Conservation (phyloP, 352 stramenopile species). For the Peronosclerospora sorghi region DNA sequence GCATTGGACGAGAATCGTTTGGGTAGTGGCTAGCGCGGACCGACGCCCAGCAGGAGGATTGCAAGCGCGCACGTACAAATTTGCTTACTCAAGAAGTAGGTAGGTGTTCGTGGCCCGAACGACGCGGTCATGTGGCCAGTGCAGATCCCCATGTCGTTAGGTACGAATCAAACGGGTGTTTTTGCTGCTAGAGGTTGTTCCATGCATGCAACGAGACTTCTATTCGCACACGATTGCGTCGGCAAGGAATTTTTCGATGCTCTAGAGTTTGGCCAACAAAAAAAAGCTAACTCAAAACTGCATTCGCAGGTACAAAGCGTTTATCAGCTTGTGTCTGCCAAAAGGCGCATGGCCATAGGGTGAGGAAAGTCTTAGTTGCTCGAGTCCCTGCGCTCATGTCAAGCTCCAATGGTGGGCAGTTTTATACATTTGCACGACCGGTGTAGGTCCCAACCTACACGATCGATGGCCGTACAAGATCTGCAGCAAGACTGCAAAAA, state of each 20-base stretch:
- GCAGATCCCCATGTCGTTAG: too few species aligned
- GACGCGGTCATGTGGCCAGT: too few species aligned
- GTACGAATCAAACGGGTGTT: too few species aligned
- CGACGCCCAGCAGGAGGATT: slow-evolving; percentile 89
- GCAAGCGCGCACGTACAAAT: slow-evolving; percentile 81
- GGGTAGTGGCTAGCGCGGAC: slow-evolving; percentile 97
- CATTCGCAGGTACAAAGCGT: too few species aligned
- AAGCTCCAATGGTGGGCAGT: slow-evolving; percentile 13
- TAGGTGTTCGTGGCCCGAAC: too few species aligned
- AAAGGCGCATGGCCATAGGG: slow-evolving; percentile 7
- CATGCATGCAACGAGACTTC: too few species aligned
- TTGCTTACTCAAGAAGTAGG: slow-evolving; percentile 86
- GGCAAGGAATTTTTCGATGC: too few species aligned
- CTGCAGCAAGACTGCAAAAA: slow-evolving; percentile 14
- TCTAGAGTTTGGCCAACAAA: too few species aligned
- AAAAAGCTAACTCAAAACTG: too few species aligned
- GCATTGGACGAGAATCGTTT: slow-evolving; percentile 84
- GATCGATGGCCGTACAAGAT: slow-evolving; percentile 11
- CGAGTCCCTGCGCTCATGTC: slow-evolving; percentile 3
- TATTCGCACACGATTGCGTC: too few species aligned
- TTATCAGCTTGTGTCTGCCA: slow-evolving; percentile 19
- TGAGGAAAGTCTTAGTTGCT: slow-evolving; percentile 1
- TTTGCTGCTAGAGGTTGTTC: too few species aligned
- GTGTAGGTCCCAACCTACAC: slow-evolving; percentile 16
- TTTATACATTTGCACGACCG: slow-evolving; percentile 19